Evolutionary conservation across 306 rosid species (phyloP).

Genomic region (Corylus avellana): DNA sequence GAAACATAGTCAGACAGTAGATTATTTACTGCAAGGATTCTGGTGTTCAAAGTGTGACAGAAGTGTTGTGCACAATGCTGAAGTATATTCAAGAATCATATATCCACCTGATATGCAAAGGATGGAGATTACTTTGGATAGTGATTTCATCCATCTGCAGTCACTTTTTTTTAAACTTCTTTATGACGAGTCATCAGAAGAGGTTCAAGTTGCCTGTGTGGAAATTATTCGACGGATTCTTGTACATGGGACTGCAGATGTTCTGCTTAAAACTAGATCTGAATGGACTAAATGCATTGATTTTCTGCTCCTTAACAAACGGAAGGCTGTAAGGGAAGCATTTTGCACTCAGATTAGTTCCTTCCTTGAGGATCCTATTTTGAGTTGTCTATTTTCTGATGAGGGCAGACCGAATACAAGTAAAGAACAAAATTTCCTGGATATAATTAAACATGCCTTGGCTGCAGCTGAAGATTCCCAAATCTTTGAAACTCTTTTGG

Average conservation of each 20-base stretch:
- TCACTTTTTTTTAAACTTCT: constrained; percentile 71
- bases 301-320: constrained; percentile 56
- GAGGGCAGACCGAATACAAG: constrained; percentile 44
- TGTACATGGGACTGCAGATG: constrained; percentile 50
- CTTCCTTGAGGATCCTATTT: constrained; percentile 58
- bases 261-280: constrained; percentile 48
- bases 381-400: constrained; percentile 50
- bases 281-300: constrained; percentile 69
- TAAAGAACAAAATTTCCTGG: constrained; percentile 62
- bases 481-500: constrained; percentile 72
- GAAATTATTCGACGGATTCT: constrained; percentile 63
- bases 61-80: constrained; percentile 33
- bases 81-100: constrained; percentile 40
- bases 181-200: constrained; percentile 77
- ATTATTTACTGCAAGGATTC: constrained; percentile 70
- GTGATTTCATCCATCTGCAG: constrained; percentile 51
- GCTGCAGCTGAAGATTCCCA: constrained; percentile 53
- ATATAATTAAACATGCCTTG: constrained; percentile 57
- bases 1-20: constrained; percentile 48
- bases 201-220: constrained; percentile 85
- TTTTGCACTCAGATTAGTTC: constrained; percentile 81
- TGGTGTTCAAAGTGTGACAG: constrained; percentile 85
- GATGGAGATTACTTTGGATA: constrained; percentile 43
- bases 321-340: constrained; percentile 74
- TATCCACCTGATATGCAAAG: constrained; percentile 34